These are phyloP conservation scores for Trichoderma atroviride DNA, from an alignment of 2,329 filamentous ascomycete genomes.

Conservation along the genomic window DNA sequence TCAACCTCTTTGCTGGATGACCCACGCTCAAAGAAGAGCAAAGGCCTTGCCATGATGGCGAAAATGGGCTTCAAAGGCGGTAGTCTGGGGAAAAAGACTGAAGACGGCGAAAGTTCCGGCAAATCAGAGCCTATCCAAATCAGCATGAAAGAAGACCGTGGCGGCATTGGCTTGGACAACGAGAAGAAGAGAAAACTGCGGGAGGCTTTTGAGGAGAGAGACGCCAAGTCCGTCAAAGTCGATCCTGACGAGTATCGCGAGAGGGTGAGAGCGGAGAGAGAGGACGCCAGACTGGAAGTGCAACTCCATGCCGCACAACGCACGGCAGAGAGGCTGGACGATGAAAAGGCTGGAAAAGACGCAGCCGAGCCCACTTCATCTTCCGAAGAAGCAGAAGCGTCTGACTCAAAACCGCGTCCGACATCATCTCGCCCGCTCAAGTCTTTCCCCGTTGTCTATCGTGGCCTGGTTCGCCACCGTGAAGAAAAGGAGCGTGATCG, in stretches of 20 bases:
- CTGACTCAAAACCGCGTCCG: slow-evolving; percentile 39
- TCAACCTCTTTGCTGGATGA: slow-evolving; percentile 70
- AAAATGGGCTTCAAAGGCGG: slow-evolving; percentile 89
- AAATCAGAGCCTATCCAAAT: slow-evolving; percentile 73
- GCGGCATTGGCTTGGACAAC: slow-evolving; percentile 80
- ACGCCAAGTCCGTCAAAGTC: slow-evolving; percentile 61
- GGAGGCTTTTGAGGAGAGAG: slow-evolving; percentile 60
- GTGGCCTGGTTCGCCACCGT: slow-evolving; percentile 70
- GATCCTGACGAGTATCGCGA: slow-evolving; percentile 74
- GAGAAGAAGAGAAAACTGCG: slow-evolving; percentile 78
- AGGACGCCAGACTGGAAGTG: slow-evolving; percentile 68
- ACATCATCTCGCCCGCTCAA: slow-evolving; percentile 58
- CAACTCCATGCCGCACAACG: slow-evolving; percentile 79
- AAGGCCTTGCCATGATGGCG: slow-evolving; percentile 95
- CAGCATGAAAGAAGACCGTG: slow-evolving; percentile 74
- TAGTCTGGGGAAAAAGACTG: slow-evolving; percentile 65
- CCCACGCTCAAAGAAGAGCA: slow-evolving; percentile 64
- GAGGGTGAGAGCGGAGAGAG: slow-evolving; percentile 69
- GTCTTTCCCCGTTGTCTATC: slow-evolving; percentile 76
- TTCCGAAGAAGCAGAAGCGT: slow-evolving; percentile 30
- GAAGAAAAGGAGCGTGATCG: slow-evolving; percentile 70
- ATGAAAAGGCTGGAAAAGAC: slow-evolving; percentile 44
- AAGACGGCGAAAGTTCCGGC: slow-evolving; percentile 43
- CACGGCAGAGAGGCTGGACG: slow-evolving; percentile 75
- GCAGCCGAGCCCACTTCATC: slow-evolving; percentile 17